phyloP scores from a whole-genome alignment of 331 rosid genomes.

The Quercus tomentella region DNA sequence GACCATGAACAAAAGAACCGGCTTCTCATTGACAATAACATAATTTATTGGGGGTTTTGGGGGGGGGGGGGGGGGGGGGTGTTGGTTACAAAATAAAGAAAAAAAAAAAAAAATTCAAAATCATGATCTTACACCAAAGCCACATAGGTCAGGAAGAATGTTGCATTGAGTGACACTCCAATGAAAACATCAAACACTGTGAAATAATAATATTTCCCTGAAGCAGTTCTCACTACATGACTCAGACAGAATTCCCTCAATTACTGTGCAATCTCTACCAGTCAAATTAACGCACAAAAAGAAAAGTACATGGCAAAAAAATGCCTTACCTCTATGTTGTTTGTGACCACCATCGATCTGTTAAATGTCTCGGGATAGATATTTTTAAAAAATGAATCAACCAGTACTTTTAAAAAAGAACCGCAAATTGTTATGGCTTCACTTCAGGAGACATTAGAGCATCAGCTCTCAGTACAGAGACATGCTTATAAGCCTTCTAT shows the following conservation, averaged over 20 bases:
- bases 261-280: neutral
- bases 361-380: slow-evolving; percentile 71
- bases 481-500: slow-evolving; percentile 83
- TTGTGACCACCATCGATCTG: slow-evolving; percentile 75
- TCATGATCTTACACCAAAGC: too few relatives aligned
- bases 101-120: neutral
- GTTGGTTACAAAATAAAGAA: neutral
- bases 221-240: too few relatives aligned
- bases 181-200: too few relatives aligned
- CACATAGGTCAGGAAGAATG: too few relatives aligned
- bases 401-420: slow-evolving; percentile 73
- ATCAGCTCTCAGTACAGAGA: slow-evolving; percentile 47
- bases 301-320: neutral
- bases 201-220: too few relatives aligned
- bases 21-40: too few relatives aligned
- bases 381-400: slow-evolving; percentile 58
- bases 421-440: slow-evolving; percentile 74
- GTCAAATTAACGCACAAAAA: neutral
- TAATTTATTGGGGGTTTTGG: too few relatives aligned
- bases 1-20: too few relatives aligned
- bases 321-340: slow-evolving; percentile 61
- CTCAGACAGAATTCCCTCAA: neutral
- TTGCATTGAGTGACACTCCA: too few relatives aligned
- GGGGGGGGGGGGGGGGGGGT: too few relatives aligned
- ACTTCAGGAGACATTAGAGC: slow-evolving; percentile 62